phyloP scores from a whole-genome alignment of 2,329 filamentous ascomycete species.

The Tolypocladium tundrense region DNA sequence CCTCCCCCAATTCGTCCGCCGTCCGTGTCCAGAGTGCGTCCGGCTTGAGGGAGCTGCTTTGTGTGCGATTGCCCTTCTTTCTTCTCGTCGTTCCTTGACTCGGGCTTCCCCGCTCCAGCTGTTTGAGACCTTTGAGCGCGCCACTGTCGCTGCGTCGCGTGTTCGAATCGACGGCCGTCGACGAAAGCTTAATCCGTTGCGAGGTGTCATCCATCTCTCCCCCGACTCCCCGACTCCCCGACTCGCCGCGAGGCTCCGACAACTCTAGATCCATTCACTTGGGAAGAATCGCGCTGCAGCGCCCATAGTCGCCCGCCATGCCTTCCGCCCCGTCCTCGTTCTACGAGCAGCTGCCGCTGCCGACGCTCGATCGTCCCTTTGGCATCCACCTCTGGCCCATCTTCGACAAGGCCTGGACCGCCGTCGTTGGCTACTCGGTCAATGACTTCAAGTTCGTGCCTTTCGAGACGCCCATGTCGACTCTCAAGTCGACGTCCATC shows the following conservation, averaged over 20 bases:
- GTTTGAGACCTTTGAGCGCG: neutral
- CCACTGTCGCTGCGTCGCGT: conserved; percentile 1
- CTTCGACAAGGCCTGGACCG: conserved; percentile 78
- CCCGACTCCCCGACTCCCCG: too few relatives aligned
- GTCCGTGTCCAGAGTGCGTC: conserved; percentile 4
- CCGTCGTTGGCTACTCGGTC: conserved; percentile 68
- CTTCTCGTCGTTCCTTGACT: conserved; percentile 2
- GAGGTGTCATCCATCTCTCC: neutral
- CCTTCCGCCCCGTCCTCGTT: conserved; percentile 30
- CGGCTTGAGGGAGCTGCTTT: conserved; percentile 12
- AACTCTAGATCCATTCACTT: neutral
- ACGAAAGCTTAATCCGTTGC: neutral
- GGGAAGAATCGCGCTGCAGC: neutral
- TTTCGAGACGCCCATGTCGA: conserved; percentile 81
- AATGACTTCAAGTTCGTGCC: conserved; percentile 77
- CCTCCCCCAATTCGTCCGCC: neutral
- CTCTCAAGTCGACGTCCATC: conserved; percentile 68
- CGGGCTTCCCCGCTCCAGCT: neutral
- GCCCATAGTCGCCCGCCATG: conserved; percentile 17
- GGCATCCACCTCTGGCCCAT: conserved; percentile 87
- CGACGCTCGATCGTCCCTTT: conserved; percentile 85
- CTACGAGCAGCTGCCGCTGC: conserved; percentile 51
- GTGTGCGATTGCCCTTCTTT: conserved; percentile 7
- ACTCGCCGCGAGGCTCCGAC: neutral
- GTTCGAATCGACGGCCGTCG: neutral